Conservation (phyloP, 495 filamentous ascomycete genomes). For the Articulospora tetracladia region DNA sequence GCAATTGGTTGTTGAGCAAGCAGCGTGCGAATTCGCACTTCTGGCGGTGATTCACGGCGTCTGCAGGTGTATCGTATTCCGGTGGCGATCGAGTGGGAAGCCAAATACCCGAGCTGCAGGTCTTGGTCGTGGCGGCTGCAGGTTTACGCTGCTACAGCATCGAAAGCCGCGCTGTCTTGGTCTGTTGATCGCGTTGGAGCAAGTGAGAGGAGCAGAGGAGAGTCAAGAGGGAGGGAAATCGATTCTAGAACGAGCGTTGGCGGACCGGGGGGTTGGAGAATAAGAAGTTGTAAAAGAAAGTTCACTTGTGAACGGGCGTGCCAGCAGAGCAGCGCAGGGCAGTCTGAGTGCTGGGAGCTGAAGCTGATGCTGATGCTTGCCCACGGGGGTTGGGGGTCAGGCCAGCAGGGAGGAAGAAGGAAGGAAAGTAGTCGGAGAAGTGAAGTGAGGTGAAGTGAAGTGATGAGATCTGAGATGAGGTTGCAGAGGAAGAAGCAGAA, state of each 20-base stretch:
- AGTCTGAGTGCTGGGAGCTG: too few relatives aligned
- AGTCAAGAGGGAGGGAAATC: not conserved
- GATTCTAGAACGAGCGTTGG: not conserved
- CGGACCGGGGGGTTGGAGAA: not conserved
- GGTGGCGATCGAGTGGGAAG: not conserved
- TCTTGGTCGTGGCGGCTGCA: constrained; percentile 16
- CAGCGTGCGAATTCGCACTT: not conserved
- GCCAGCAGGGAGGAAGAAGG: too few relatives aligned
- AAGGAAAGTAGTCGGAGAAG: too few relatives aligned
- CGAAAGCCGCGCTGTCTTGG: constrained; percentile 11
- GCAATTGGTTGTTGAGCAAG: not conserved
- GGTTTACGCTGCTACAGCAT: constrained; percentile 11
- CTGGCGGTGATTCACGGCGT: not conserved
- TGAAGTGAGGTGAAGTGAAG: too few relatives aligned
- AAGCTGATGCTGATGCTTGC: too few relatives aligned
- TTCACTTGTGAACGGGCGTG: not conserved
- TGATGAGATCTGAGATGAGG: too few relatives aligned
- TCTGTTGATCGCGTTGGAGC: not conserved
- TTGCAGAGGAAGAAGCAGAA: too few relatives aligned
- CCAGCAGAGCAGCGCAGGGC: not conserved
- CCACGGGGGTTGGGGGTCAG: too few relatives aligned
- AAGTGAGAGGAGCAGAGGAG: constrained; percentile 1
- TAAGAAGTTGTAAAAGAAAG: constrained; percentile 2
- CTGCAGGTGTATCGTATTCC: not conserved
- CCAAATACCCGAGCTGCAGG: constrained; percentile 4